These are phyloP conservation scores for Fragilaria crotonensis DNA, from an alignment of 108 stramenopile species.

Conservation along the genomic window DNA sequence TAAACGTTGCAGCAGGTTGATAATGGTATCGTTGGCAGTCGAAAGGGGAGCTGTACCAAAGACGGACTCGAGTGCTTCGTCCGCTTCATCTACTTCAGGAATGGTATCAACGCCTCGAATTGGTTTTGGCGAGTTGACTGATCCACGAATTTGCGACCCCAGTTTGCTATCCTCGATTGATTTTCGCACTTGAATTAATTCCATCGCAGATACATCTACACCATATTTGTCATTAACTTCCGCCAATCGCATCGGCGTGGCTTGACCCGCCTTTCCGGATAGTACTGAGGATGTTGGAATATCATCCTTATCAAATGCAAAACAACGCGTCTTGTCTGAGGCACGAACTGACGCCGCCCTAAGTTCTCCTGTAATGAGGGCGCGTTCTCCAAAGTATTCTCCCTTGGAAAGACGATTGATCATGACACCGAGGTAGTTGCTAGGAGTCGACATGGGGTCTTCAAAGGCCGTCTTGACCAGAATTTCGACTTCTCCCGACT, in stretches of 20 bases:
- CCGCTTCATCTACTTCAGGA: constrained; percentile 55
- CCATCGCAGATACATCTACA: constrained; percentile 41
- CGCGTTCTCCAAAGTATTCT: constrained; percentile 88
- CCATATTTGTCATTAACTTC: constrained; percentile 70
- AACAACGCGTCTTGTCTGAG: constrained; percentile 42
- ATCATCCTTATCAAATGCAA: constrained; percentile 64
- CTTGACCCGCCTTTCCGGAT: constrained; percentile 50
- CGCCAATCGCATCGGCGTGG: constrained; percentile 30
- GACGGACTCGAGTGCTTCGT: constrained; percentile 56
- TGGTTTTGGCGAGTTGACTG: constrained; percentile 33
- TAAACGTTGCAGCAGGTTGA: constrained; percentile 51
- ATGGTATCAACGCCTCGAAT: constrained; percentile 64
- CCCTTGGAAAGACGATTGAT: constrained; percentile 60
- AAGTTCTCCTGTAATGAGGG: constrained; percentile 83
- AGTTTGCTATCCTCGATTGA: constrained; percentile 45
- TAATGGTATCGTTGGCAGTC: constrained; percentile 42
- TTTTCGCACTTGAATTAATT: constrained; percentile 36
- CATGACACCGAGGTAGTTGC: constrained; percentile 59
- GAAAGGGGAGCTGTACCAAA: constrained; percentile 46
- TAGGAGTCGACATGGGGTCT: constrained; percentile 69
- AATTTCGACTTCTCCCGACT: constrained; percentile 76
- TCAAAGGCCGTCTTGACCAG: constrained; percentile 67
- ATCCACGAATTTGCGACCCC: constrained; percentile 47
- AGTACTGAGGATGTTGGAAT: constrained; percentile 62
- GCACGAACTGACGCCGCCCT: constrained; percentile 85